Conservation (phyloP, 129 eudicot genomes). For the Helichrysum umbraculigerum region DNA sequence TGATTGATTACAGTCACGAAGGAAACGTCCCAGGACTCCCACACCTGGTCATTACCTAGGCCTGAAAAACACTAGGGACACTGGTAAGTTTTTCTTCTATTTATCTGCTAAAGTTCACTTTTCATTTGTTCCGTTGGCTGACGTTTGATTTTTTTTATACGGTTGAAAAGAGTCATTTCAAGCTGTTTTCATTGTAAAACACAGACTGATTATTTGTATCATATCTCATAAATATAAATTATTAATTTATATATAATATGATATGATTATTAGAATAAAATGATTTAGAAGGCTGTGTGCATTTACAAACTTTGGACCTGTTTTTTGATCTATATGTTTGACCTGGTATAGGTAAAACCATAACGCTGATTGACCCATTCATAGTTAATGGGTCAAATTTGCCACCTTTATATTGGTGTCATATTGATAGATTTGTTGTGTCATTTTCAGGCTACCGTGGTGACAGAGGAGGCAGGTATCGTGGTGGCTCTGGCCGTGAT, state of each 20-base stretch:
- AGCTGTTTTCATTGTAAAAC: neutral
- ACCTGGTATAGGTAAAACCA: neutral
- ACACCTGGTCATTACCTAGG: slow-evolving; percentile 99
- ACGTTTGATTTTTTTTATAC: neutral
- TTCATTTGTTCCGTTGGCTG: neutral
- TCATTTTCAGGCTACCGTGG: slow-evolving; percentile 63
- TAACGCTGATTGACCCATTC: neutral
- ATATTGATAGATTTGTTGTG: slow-evolving; percentile 12
- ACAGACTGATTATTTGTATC: neutral
- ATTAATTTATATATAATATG: no score
- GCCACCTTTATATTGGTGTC: neutral
- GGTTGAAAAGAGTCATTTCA: neutral
- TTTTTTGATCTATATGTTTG: neutral
- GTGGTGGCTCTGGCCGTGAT: slow-evolving; percentile 81
- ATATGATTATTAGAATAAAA: neutral
- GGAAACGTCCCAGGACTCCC: slow-evolving; percentile 97
- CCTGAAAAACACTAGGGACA: slow-evolving; percentile 67
- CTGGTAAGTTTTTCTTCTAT: slow-evolving; percentile 40
- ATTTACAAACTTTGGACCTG: neutral
- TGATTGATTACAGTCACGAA: slow-evolving; percentile 80
- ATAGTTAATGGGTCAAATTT: neutral
- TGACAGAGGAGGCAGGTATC: slow-evolving; percentile 67
- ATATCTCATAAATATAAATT: neutral
- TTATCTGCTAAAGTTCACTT: neutral
- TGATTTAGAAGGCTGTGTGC: neutral